phyloP scores from a whole-genome alignment of 495 filamentous ascomycete species.

The Aspergillus heteromorphus region DNA sequence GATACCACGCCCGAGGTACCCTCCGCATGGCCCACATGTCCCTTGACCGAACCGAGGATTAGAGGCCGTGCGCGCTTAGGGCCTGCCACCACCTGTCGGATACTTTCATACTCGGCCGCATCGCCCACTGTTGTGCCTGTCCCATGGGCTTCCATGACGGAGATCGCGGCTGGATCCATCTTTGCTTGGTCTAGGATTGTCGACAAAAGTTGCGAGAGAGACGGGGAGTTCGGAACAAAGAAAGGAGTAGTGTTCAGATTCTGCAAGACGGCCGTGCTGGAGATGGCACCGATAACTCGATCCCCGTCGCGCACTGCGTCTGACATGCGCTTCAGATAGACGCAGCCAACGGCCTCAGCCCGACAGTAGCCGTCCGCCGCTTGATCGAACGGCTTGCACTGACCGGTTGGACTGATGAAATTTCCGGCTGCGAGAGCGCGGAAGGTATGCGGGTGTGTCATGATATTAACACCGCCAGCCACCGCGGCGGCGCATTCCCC shows the following conservation, averaged over 20 bases:
- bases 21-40: slow-evolving; percentile 44
- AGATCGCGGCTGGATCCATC: slow-evolving; percentile 56
- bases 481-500: slow-evolving; percentile 33
- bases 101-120: slow-evolving; percentile 45
- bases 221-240: too few relatives aligned
- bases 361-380: slow-evolving; percentile 69
- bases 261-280: slow-evolving; percentile 41
- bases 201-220: slow-evolving; percentile 49
- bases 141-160: slow-evolving; percentile 68
- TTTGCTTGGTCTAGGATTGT: slow-evolving; percentile 47
- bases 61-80: slow-evolving; percentile 6
- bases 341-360: slow-evolving; percentile 55
- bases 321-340: slow-evolving; percentile 62
- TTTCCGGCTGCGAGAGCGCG: slow-evolving; percentile 26
- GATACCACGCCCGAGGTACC: slow-evolving; percentile 35
- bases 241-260: slow-evolving; percentile 60
- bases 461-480: slow-evolving; percentile 35
- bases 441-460: slow-evolving; percentile 24
- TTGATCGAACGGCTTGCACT: slow-evolving; percentile 65
- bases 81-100: slow-evolving; percentile 27
- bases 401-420: slow-evolving; percentile 35
- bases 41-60: slow-evolving; percentile 38
- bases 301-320: slow-evolving; percentile 57
- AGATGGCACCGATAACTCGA: slow-evolving; percentile 55
- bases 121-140: slow-evolving; percentile 69